Percentiles rank a stretch among this genome's conserved stretches.
These are phyloP conservation scores for Gnaphalium uliginosum DNA, from an alignment of 129 eudicot species.

Conservation along the genomic window DNA sequence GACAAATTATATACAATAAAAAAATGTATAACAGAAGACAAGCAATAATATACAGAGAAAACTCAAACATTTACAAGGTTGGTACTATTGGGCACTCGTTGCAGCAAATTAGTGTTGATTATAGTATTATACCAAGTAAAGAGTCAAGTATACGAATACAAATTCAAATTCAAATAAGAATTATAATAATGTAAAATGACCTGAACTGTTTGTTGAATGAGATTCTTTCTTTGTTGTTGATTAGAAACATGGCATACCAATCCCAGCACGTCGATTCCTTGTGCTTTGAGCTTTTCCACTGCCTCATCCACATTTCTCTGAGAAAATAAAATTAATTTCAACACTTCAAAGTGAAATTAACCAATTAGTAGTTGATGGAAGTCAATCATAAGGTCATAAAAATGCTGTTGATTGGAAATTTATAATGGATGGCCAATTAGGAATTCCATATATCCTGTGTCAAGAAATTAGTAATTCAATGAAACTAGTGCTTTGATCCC, in stretches of 20 bases:
- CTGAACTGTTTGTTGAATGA: constrained; percentile 66
- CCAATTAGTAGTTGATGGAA: not conserved
- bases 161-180: not conserved
- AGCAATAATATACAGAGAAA: not conserved
- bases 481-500: not conserved
- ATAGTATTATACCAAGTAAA: too few species aligned
- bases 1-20: not conserved
- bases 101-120: not conserved
- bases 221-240: constrained; percentile 74
- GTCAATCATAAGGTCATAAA: not conserved
- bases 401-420: too few species aligned
- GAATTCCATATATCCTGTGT: too few species aligned
- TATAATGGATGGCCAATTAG: too few species aligned
- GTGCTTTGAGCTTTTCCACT: constrained; percentile 60
- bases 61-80: too few species aligned
- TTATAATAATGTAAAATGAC: constrained; percentile 25
- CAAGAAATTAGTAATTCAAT: too few species aligned
- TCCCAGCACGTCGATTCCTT: constrained; percentile 71
- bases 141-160: not conserved
- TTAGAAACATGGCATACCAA: constrained; percentile 90
- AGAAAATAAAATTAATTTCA: not conserved
- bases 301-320: constrained; percentile 93
- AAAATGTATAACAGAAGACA: not conserved
- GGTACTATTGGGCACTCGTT: not conserved
- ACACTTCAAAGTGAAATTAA: not conserved